phyloP scores from a whole-genome alignment of 2,329 filamentous ascomycete genomes.

The Sclerotinia sclerotiorum region DNA sequence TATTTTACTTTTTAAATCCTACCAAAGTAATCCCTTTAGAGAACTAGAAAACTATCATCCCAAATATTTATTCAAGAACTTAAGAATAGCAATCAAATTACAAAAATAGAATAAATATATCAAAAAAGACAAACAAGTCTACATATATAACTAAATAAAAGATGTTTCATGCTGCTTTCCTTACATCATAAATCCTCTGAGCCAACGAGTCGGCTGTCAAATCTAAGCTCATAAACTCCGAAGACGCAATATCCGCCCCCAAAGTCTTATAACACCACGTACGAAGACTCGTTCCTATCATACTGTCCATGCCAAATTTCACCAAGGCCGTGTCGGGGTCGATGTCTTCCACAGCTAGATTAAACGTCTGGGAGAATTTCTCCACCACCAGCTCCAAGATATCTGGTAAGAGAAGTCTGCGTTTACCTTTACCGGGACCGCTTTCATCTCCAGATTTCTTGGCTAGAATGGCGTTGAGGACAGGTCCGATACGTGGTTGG shows the following conservation, averaged over 20 bases:
- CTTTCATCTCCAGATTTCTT: slow-evolving; percentile 1
- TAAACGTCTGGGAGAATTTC: slow-evolving; percentile 49
- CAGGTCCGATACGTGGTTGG: slow-evolving; percentile 2
- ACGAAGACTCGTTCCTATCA: slow-evolving; percentile 33
- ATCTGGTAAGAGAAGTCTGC: slow-evolving; percentile 2
- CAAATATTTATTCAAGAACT: too few species aligned
- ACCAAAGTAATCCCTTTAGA: too few species aligned
- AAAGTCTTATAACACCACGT: slow-evolving; percentile 44
- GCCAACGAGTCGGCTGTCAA: slow-evolving; percentile 7
- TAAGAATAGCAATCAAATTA: too few species aligned
- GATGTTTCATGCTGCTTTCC: not conserved
- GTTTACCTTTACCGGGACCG: not conserved
- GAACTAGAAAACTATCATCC: too few species aligned
- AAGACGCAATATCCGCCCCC: slow-evolving; percentile 39
- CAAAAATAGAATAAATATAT: too few species aligned
- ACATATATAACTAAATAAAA: too few species aligned
- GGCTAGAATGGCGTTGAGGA: not conserved
- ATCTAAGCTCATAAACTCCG: slow-evolving; percentile 10
- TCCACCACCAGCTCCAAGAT: slow-evolving; percentile 45
- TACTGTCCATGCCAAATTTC: slow-evolving; percentile 43
- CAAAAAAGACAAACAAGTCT: too few species aligned
- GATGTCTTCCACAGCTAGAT: slow-evolving; percentile 48
- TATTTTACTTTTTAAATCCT: too few species aligned
- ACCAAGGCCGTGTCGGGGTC: slow-evolving; percentile 46
- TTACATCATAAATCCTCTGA: slow-evolving; percentile 5